Base-by-base conservation (phyloP, 2,329 filamentous ascomycete species). In the Epichloe scottii region DNA sequence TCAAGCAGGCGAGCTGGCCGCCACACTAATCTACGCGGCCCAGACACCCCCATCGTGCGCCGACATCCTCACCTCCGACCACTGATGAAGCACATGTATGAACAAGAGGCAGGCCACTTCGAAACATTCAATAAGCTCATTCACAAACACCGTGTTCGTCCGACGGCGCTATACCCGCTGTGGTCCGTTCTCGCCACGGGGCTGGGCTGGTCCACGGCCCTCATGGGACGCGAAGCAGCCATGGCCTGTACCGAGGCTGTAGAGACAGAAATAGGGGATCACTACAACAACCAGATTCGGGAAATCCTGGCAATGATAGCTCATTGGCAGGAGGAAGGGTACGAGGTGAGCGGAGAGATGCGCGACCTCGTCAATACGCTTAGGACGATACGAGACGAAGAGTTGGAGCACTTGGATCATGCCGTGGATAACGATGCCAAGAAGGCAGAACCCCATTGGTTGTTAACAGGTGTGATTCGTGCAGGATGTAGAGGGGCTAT, bases 241-340 rank as follows among this genome's bases (percentile, higher is more conserved):
- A 98, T 98, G 93, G 93, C 93, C 12, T 98, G 93, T 66, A 97
- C 93, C 0, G 93, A 98, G 69, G 93, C 93, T 1, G 91, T 98
- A 1, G 93, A 98, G 75, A 98, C 91, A 6, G 93, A 97, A 72
- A 98, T 98, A 56, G 93, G 93, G 2, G 82, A 82, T 30, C 93
- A 98, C 70, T 98, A 98, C 67, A 97, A 97, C 65, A 82, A 82
- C 56, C 93, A 98, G 71, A 89, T 98, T 41, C 75, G 88, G 26
- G 78, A 80, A 49, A 70, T 98, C 59, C 67, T 97, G 39, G 83
- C 85, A 55, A 96, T 95, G 84, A 79, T 88, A 52, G 74, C 78
- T 7, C 78, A 84, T 57, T 87, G 89, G 74, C 80, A 91, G 68
- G 74, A 72, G 8, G 76, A 83, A 46, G 90, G 90, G 1, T 89